Percentiles rank a stretch among this genome's conserved stretches.
Conservation (phyloP, 768 basidiomycete species). For the Peribolospora kevripleyi region DNA sequence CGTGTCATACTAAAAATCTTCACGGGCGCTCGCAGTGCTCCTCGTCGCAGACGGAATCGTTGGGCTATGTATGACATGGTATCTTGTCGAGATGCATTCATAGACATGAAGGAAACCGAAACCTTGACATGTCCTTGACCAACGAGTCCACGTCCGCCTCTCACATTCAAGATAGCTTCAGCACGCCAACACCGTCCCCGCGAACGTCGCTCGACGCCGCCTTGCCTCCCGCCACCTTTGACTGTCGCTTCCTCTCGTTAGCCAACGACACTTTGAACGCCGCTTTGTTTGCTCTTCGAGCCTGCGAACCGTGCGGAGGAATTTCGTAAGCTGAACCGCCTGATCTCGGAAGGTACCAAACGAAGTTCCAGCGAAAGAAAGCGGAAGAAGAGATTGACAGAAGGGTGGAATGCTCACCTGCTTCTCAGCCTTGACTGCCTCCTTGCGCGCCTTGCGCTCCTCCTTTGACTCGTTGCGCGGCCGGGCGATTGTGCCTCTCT, state of each 20-base stretch:
- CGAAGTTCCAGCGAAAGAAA: not conserved
- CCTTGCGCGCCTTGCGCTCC: conserved; percentile 25
- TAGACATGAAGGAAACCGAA: no score
- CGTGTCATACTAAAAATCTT: no score
- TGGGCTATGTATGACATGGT: no score
- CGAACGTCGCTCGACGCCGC: no score
- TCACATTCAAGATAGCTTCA: not conserved
- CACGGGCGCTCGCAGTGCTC: no score
- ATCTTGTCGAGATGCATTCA: no score
- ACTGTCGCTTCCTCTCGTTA: conserved; percentile 21
- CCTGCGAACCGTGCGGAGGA: conserved; percentile 8
- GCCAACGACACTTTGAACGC: conserved; percentile 22
- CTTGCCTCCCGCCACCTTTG: conserved; percentile 7
- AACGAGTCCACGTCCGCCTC: no score
- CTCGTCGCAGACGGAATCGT: no score
- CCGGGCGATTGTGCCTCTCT: conserved; percentile 35
- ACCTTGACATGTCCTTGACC: no score
- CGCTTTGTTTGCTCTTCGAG: conserved; percentile 25
- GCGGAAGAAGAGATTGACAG: not conserved
- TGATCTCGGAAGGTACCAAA: no score
- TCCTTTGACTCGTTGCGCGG: conserved; percentile 42
- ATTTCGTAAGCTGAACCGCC: no score
- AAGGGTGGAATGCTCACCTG: conserved; percentile 11
- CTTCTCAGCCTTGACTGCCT: conserved; percentile 24
- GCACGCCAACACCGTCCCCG: conserved; percentile 1